Base-by-base conservation (phyloP, 495 filamentous ascomycete species). In the Podospora pseudoanserina region DNA sequence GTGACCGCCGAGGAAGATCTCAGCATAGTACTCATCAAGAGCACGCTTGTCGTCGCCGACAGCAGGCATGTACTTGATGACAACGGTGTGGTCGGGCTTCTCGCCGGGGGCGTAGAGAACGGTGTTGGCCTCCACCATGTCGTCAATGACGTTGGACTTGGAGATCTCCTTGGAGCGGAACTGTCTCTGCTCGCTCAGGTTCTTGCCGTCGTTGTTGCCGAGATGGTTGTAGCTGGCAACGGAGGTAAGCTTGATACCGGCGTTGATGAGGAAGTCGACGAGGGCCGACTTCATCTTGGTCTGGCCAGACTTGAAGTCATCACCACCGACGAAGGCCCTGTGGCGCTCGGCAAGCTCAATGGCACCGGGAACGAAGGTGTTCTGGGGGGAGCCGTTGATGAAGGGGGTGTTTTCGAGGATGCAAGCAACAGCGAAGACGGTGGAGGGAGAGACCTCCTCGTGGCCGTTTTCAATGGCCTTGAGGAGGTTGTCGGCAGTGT, bases 241-340 rank as follows among this genome's bases (percentile, higher is more conserved):
- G 65, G 96, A 97, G 65, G 96, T 99, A 73, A 99, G 89, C 86
- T 97, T 97, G 86, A 99, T 97, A 78, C 95, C 95, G 65, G 95
- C 96, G 79, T 89, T 97, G 89, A 99, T 95, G 74, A 99, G 81
- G 86, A 99, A 99, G 82, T 99, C 95, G 19, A 98, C 96, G 19
- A 99, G 88, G 20, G 96, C 96, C 54, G 93, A 97, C 81, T 99
- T 99, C 95, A 99, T 99, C 89, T 99, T 99, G 74, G 95, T 99
- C 86, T 99, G 95, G 68, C 95, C 95, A 64, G 95, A 98, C 87
- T 99, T 99, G 89, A 99, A 99, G 83, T 99, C 95, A 79, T 99
- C 95, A 73, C 95, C 95, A 56, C 94, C 96, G 73, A 99, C 93
- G 85, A 97, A 99, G 34, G 96, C 87, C 67, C 85, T 83, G 79